Percentiles rank a stretch among this genome's conserved stretches.
phyloP scores from a whole-genome alignment of 2,329 filamentous ascomycete genomes.

The Teratosphaeria nubilosa region DNA sequence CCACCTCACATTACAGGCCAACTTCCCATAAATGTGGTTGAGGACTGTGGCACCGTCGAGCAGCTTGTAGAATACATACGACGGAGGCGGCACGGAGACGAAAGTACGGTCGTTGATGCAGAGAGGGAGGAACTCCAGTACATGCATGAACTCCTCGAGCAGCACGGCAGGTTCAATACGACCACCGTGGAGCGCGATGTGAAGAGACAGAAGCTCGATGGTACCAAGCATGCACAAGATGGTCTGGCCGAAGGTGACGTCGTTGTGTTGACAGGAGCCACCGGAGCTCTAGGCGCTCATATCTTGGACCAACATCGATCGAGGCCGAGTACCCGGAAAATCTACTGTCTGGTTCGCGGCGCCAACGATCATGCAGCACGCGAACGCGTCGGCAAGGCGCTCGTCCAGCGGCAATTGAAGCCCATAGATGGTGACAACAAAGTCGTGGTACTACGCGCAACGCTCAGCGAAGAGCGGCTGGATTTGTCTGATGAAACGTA shows the following conservation, averaged over 20 bases:
- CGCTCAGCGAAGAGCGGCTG: constrained; percentile 38
- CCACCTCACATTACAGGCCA: constrained; percentile 19
- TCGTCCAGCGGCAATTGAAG: constrained; percentile 29
- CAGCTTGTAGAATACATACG: constrained; percentile 30
- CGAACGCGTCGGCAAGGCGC: constrained; percentile 36
- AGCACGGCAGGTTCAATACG: constrained; percentile 36
- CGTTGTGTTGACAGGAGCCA: constrained; percentile 40
- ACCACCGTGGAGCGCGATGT: not conserved
- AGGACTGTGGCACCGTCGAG: constrained; percentile 48
- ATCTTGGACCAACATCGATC: constrained; percentile 38
- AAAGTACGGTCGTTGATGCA: constrained; percentile 9
- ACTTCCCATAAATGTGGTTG: constrained; percentile 49
- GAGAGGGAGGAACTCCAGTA: constrained; percentile 28
- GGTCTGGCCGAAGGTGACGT: constrained; percentile 7
- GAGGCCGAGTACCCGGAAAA: constrained; percentile 28
- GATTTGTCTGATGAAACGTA: constrained; percentile 38
- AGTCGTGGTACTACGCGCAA: constrained; percentile 38
- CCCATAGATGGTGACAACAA: constrained; percentile 24
- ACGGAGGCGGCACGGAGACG: constrained; percentile 29
- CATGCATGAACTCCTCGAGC: constrained; percentile 39
- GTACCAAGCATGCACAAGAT: not conserved
- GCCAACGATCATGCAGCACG: constrained; percentile 31
- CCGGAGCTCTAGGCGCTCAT: constrained; percentile 43
- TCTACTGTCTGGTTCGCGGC: constrained; percentile 50
- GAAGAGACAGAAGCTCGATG: constrained; percentile 2